phyloP scores from a whole-genome alignment of 106 monocot species.

The Acanthochlamys bracteata region DNA sequence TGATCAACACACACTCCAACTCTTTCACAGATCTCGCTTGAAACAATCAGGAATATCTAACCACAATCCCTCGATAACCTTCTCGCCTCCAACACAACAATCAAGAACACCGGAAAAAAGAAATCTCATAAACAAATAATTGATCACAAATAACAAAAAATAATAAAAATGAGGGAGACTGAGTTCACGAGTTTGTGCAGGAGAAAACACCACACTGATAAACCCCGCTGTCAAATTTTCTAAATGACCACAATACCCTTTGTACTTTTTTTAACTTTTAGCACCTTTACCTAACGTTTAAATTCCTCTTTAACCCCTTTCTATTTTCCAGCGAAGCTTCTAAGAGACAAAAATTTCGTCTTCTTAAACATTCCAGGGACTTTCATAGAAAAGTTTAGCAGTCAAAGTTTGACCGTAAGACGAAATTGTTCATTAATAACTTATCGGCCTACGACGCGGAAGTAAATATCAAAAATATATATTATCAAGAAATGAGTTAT shows the following conservation, averaged over 20 bases:
- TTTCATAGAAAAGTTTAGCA: not conserved
- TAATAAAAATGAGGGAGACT: not conserved
- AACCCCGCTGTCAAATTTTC: slow-evolving; percentile 4
- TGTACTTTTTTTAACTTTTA: not conserved
- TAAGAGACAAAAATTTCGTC: not conserved
- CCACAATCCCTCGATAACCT: too few relatives aligned
- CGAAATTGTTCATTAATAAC: not conserved
- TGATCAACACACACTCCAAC: too few relatives aligned
- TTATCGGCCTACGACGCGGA: too few relatives aligned
- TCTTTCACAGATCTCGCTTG: too few relatives aligned
- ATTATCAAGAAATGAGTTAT: too few relatives aligned
- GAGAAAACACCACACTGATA: slow-evolving; percentile 13
- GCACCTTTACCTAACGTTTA: slow-evolving; percentile 5
- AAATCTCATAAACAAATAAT: not conserved
- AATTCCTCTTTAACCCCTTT: not conserved
- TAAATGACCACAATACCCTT: slow-evolving; percentile 1
- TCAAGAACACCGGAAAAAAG: too few relatives aligned
- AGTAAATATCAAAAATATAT: too few relatives aligned
- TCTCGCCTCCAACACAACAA: too few relatives aligned
- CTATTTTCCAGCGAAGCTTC: too few relatives aligned
- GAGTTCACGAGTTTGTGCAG: slow-evolving; percentile 1
- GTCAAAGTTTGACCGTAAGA: not conserved
- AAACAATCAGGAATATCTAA: too few relatives aligned
- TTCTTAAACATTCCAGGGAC: not conserved
- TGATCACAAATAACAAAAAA: not conserved